Conservation (phyloP, 169 alveolate genomes). For the Cryptosporidium sp. region DNA sequence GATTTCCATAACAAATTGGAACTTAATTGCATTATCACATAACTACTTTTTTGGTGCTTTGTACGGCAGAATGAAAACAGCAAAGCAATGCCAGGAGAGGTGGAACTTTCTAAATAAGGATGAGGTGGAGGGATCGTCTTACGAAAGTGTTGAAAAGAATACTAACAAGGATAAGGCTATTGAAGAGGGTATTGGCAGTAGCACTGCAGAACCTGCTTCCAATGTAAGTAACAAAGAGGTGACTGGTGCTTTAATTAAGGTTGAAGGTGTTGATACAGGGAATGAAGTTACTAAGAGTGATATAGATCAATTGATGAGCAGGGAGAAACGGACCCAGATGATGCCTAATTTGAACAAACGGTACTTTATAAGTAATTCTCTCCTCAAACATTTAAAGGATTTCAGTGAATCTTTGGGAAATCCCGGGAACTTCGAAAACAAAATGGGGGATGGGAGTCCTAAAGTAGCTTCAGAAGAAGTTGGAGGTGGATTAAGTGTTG, state of each 20-base stretch:
- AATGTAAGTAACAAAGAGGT: not conserved
- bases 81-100: slow-evolving; percentile 70
- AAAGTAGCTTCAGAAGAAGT: not conserved
- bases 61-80: slow-evolving; percentile 70
- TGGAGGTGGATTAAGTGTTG: not conserved
- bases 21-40: slow-evolving; percentile 57
- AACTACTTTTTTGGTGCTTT: slow-evolving; percentile 50
- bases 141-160: not conserved
- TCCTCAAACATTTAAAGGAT: slow-evolving; percentile 16
- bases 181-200: not conserved
- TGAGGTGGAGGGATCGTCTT: not conserved
- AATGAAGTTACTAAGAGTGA: slow-evolving; percentile 22
- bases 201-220: not conserved
- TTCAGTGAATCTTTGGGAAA: slow-evolving; percentile 15
- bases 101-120: slow-evolving; percentile 50
- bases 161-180: not conserved
- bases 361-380: not conserved
- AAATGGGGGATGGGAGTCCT: not conserved
- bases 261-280: not conserved
- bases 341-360: not conserved
- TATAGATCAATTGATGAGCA: slow-evolving; percentile 10
- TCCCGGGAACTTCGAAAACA: not conserved
- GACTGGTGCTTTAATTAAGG: not conserved
- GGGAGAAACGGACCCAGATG: not conserved
- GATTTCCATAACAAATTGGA: slow-evolving; percentile 46